Conservation (phyloP, 2,329 filamentous ascomycete species). For the Pseudofabraea citricarpa region DNA sequence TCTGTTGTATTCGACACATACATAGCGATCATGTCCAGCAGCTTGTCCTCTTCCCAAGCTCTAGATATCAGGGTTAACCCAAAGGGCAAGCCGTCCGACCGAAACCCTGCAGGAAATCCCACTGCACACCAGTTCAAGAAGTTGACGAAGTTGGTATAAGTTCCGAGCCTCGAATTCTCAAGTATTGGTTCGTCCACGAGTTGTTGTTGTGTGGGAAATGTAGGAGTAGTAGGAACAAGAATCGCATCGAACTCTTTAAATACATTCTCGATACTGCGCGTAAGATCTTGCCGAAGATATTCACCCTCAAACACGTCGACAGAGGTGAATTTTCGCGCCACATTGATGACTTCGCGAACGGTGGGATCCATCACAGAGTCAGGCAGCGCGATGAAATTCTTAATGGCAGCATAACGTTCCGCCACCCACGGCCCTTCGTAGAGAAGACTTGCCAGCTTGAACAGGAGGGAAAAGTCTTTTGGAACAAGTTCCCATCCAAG, state of each 20-base stretch:
- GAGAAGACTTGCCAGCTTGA: constrained; percentile 39
- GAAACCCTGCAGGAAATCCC: constrained; percentile 45
- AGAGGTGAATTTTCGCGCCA: constrained; percentile 35
- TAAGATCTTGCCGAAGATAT: constrained; percentile 33
- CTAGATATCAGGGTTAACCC: constrained; percentile 33
- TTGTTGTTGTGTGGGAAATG: constrained; percentile 44
- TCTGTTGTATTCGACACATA: too few relatives aligned
- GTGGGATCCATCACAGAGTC: constrained; percentile 30
- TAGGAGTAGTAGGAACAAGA: constrained; percentile 52
- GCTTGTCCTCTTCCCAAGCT: constrained; percentile 30
- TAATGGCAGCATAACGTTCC: constrained; percentile 48
- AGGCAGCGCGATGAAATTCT: constrained; percentile 36
- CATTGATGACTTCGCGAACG: constrained; percentile 33
- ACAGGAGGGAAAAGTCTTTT: constrained; percentile 36
- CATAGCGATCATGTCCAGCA: too few relatives aligned
- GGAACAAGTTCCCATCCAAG: constrained; percentile 30
- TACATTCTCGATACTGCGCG: constrained; percentile 34
- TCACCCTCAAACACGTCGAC: constrained; percentile 40
- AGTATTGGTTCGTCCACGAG: constrained; percentile 45
- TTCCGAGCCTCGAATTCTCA: constrained; percentile 48
- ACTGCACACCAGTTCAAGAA: constrained; percentile 52
- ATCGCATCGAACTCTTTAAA: constrained; percentile 42
- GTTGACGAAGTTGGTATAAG: constrained; percentile 57
- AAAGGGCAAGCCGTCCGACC: constrained; percentile 32
- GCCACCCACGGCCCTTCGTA: constrained; percentile 46